Base-by-base conservation (phyloP, 192 early-diverging fungal species). In the Funneliformis geosporum region DNA sequence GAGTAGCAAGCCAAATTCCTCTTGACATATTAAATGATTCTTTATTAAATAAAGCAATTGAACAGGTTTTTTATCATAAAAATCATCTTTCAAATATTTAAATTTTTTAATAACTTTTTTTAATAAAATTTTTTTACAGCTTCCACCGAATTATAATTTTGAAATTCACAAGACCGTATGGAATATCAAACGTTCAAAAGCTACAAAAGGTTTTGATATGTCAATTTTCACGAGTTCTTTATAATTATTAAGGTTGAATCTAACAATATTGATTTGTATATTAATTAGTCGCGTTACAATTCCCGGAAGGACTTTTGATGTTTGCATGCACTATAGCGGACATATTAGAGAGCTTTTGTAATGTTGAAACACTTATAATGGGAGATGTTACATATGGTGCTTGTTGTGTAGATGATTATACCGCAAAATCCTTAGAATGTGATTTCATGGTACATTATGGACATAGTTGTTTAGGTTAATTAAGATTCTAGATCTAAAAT, bases 311-410 rank as follows among this genome's bases (percentile, higher is more conserved):
- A 5, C 88, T 99, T 50, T 84, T 97, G 79, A 94, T 99, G 83
- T 99, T 95, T 87, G 93, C 97, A 4, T 94, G 96, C 62, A 90
- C 92, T 0, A 97, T 99, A 27, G 85, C 94, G 8, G 98, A 99
- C 80, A 98, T 99, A 74, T 80, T 99, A 18, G 93, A 96, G 88
- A 85, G 88, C 85, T 97, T 95, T 82, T 91, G 92, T 78, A 83
- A 87, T 8, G 96, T 95, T 0, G 96, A 98, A 78, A 96, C 95
- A 8, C 87, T 99, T 14, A 92, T 99, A 39, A 98, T 99, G 96
- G 97, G 96, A 40, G 98, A 99, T 82, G 98, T 99, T 0, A 99
- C 98, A 0, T 99, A 99, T 80, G 98, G 98, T 23, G 98, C 98
- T 8, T 99, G 98, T 82, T 99, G 98, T 83, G 89, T 99, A 14